phyloP scores from a whole-genome alignment of 345 rosid species.

The Syzygium oleosum region DNA sequence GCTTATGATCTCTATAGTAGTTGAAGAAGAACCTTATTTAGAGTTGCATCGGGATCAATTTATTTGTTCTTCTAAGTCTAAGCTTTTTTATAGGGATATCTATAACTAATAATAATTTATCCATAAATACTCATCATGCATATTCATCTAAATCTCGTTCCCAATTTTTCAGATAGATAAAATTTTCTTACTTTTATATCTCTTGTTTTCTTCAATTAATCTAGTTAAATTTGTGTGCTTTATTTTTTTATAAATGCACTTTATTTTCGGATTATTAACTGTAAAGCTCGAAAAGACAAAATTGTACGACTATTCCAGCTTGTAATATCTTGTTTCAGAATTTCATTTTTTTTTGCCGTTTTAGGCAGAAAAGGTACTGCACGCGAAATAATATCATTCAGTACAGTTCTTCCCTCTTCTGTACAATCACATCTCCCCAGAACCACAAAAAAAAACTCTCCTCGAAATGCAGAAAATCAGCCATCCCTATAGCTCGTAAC shows the following conservation, averaged over 20 bases:
- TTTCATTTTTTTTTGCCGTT: not conserved
- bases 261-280: not conserved
- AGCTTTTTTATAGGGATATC: rapidly evolving
- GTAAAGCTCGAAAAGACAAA: not conserved
- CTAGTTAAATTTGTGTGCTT: not conserved
- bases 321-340: not conserved
- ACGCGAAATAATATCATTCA: not conserved
- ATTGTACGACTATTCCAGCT: not conserved
- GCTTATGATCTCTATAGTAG: not conserved
- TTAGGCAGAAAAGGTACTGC: not conserved
- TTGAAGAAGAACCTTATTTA: not conserved
- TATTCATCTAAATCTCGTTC: not conserved
- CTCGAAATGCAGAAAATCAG: not conserved
- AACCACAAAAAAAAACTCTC: not conserved
- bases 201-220: too few relatives aligned
- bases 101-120: not conserved
- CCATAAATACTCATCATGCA: not conserved
- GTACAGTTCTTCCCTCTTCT: not conserved
- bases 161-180: rapidly evolving
- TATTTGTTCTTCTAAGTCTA: not conserved
- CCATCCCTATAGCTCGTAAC: not conserved
- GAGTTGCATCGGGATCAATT: not conserved
- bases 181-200: not conserved
- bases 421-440: not conserved
- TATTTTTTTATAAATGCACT: not conserved